These are phyloP conservation scores for Raddia distichophylla DNA, from an alignment of 176 grass and related monocot genomes.

Conservation along the genomic window DNA sequence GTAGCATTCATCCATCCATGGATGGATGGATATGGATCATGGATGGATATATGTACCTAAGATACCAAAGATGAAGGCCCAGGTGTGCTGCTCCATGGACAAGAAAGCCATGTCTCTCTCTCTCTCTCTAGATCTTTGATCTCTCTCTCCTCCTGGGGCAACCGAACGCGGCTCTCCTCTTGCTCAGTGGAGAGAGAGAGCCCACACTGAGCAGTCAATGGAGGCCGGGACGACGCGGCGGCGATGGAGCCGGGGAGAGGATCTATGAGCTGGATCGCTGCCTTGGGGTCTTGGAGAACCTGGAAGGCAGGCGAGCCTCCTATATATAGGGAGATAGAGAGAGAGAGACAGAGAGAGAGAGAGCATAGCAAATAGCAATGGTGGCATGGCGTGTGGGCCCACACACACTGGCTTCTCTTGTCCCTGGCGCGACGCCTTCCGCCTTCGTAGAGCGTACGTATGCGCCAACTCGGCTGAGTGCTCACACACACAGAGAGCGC, in stretches of 20 bases:
- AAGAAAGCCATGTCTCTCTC: constrained; percentile 66
- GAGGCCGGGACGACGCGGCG: background rate
- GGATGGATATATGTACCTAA: constrained; percentile 56
- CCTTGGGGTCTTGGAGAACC: constrained; percentile 37
- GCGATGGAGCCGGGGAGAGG: background rate
- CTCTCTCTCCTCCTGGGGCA: background rate
- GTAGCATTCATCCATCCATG: background rate
- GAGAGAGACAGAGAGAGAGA: background rate
- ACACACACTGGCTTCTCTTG: constrained; percentile 29
- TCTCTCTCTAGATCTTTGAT: background rate
- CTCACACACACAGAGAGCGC: no score
- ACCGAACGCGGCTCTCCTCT: constrained; percentile 29
- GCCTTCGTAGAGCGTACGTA: background rate
- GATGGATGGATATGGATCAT: background rate
- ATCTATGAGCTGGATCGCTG: constrained; percentile 15
- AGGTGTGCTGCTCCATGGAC: constrained; percentile 73
- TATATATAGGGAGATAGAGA: constrained; percentile 39
- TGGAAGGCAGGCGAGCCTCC: background rate
- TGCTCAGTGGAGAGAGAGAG: constrained; percentile 8
- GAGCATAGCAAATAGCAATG: background rate
- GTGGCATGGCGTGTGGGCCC: background rate
- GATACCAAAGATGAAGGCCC: constrained; percentile 96
- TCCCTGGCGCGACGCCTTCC: constrained; percentile 1
- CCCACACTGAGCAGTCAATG: constrained; percentile 19
- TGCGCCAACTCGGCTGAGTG: no score